A percentile compares a stretch with the other conserved stretches of the same genome.
These are phyloP conservation scores for Petasospora rhodanensis DNA, from an alignment of 1,139 yeast species.

Conservation along the genomic window DNA sequence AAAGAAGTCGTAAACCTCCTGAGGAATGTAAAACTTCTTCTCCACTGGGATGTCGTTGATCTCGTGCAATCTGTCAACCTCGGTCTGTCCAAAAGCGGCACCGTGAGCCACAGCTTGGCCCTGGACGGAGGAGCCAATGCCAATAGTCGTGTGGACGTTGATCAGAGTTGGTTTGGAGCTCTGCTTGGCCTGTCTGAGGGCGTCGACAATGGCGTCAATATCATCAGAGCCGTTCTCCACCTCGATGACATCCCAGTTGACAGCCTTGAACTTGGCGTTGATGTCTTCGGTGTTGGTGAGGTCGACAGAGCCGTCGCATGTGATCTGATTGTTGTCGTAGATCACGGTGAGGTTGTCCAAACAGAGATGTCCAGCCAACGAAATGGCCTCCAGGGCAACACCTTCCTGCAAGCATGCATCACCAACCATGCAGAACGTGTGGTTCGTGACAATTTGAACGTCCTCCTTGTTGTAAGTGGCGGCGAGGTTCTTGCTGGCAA, in stretches of 20 bases:
- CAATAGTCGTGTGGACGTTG: slow-evolving; percentile 85
- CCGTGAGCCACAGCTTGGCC: slow-evolving; percentile 97
- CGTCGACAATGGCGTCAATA: slow-evolving; percentile 63
- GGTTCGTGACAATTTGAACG: slow-evolving; percentile 62
- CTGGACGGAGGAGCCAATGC: slow-evolving; percentile 79
- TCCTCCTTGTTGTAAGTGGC: slow-evolving; percentile 92
- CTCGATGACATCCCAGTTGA: slow-evolving; percentile 87
- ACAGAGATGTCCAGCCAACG: slow-evolving; percentile 94
- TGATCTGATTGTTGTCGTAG: slow-evolving; percentile 95
- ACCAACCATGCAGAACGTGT: slow-evolving; percentile 81
- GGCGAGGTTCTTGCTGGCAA: slow-evolving; percentile 88
- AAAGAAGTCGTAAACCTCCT: slow-evolving; percentile 74
- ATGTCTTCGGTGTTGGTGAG: slow-evolving; percentile 96
- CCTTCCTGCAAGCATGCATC: slow-evolving; percentile 99
- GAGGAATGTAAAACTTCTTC: slow-evolving; percentile 71
- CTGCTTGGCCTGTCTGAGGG: slow-evolving; percentile 66
- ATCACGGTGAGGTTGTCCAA: slow-evolving; percentile 90
- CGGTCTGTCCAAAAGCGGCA: slow-evolving; percentile 91
- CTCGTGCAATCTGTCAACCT: slow-evolving; percentile 78
- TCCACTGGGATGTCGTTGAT: slow-evolving; percentile 86
- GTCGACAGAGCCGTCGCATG: slow-evolving; percentile 90
- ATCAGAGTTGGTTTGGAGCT: slow-evolving; percentile 85
- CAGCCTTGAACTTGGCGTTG: slow-evolving; percentile 74
- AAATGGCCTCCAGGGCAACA: slow-evolving; percentile 88
- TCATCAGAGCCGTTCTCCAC: slow-evolving; percentile 82